A percentile compares a stretch with the other conserved stretches of the same genome.
Conservation (phyloP, 345 rosid genomes). For the Pugionium dolabratum region DNA sequence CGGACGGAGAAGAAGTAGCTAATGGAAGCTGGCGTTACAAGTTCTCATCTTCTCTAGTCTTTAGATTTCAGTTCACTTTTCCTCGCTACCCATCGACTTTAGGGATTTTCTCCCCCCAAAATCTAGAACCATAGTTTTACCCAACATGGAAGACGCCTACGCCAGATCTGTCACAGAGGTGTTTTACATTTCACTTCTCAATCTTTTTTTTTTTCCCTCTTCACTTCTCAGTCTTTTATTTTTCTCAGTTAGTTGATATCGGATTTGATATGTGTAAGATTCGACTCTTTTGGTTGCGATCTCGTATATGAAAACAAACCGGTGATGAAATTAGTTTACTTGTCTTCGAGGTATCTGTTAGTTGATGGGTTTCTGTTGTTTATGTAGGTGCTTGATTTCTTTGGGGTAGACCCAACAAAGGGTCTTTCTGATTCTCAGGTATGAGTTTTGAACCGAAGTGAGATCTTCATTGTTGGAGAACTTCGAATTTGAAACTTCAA, state of each 20-base stretch:
- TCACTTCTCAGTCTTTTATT: background rate
- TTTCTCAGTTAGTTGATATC: background rate
- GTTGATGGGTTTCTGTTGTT: constrained; percentile 30
- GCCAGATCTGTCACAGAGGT: constrained; percentile 97
- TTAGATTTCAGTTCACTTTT: constrained; percentile 32
- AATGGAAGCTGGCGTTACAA: constrained; percentile 38
- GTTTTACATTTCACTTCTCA: constrained; percentile 28
- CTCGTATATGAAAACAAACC: background rate
- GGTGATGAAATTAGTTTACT: constrained; percentile 7
- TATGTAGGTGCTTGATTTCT: constrained; percentile 81
- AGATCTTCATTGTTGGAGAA: constrained; percentile 17
- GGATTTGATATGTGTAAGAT: background rate
- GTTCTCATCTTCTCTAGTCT: constrained; percentile 34
- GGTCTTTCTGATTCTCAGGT: constrained; percentile 96
- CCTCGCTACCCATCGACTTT: constrained; percentile 22
- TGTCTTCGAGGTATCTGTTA: background rate
- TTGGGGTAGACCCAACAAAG: constrained; percentile 69
- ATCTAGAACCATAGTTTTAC: constrained; percentile 21
- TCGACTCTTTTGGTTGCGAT: constrained; percentile 12
- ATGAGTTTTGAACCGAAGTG: constrained; percentile 23
- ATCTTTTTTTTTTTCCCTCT: background rate
- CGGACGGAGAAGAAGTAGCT: constrained; percentile 37
- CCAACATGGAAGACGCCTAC: constrained; percentile 83
- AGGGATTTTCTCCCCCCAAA: background rate
- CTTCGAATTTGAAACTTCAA: background rate